Conservation (phyloP, 225 moss, liverwort and hornwort genomes). For the Pseudisothecium myosuroides region DNA sequence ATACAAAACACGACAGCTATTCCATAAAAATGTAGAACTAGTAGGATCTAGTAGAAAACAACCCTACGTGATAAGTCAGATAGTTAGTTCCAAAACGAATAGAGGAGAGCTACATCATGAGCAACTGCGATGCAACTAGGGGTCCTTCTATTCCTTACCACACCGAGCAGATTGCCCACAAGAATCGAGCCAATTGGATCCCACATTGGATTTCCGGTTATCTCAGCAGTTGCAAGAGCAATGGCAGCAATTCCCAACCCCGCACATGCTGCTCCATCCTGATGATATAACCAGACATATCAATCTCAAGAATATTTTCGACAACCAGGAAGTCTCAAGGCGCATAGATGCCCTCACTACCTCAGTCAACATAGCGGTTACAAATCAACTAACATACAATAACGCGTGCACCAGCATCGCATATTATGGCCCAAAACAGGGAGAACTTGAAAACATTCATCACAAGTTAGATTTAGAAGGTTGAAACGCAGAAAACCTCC, state of each 20-base stretch:
- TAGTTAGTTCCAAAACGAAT: background rate
- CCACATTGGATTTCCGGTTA: constrained; percentile 97
- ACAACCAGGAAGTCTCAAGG: background rate
- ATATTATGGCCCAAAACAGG: background rate
- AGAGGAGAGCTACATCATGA: background rate
- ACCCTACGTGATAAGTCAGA: background rate
- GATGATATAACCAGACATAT: background rate
- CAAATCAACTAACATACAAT: background rate
- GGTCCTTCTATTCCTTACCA: constrained; percentile 37
- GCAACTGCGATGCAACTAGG: background rate
- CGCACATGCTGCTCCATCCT: constrained; percentile 98
- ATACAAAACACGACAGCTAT: constrained; percentile 2
- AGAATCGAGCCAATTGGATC: constrained; percentile 98
- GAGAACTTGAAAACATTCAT: background rate
- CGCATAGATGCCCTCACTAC: background rate
- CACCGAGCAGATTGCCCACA: constrained; percentile 97
- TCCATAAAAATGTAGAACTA: background rate
- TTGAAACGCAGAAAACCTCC: constrained; percentile 60
- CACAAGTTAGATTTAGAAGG: background rate
- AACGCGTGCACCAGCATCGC: background rate
- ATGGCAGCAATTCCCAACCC: constrained; percentile 68
- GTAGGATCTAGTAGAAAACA: background rate
- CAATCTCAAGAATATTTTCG: background rate
- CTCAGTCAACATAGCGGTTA: background rate
- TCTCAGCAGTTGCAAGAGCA: constrained; percentile 71